Base-by-base conservation (phyloP, 805 yeast species). In the Saturnispora mendoncae region DNA sequence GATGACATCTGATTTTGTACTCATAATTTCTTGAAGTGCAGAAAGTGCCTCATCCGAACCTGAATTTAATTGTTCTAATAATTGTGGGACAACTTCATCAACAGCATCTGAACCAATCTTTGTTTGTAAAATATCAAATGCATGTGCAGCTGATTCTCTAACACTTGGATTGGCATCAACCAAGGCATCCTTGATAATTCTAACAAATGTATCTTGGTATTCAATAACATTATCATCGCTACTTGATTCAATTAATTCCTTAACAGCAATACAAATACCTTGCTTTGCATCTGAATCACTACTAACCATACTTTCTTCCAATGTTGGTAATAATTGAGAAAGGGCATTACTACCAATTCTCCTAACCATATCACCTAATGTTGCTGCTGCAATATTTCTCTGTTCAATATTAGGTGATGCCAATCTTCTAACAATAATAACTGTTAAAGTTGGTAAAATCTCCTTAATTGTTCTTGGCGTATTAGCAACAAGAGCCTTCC, bases 401-500 rank as follows among this genome's bases (percentile, higher is more conserved):
- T 86, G 84, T 39, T 71, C 72, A 35, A 76, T 83, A 47, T 87
- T 88, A 7, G 80, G 57, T n/a, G 87, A 78, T 0, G 96, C 94
- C 59, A 92, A 70, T 54, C 86, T 74, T 51, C 80, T 75, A 45
- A 92, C 85, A 54, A 92, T 79, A 53, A 85, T 73, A 45, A 73
- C 73, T 4, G 92, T 84, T 49, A 92, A 74, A 4, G 86, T 70
- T 24, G 96, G 94, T 47, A 92, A 63, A 46, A 92, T 86, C 60
- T 88, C 97, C 67, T 84, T 90, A 36, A 92, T 82, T 3, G 95
- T 84, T 56, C 84, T 78, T 33, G 98, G 97, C 18, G 98, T 92
- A 59, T 92, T 92, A 36, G 95, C 84, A 39, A 92, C 97, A 56
- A 92, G 69, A 0, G 95, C 86, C 65, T 88, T 88, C 99, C 99